These are phyloP conservation scores for Metarhizium sp. DNA, from an alignment of 2,329 filamentous ascomycete genomes.

Conservation along the genomic window DNA sequence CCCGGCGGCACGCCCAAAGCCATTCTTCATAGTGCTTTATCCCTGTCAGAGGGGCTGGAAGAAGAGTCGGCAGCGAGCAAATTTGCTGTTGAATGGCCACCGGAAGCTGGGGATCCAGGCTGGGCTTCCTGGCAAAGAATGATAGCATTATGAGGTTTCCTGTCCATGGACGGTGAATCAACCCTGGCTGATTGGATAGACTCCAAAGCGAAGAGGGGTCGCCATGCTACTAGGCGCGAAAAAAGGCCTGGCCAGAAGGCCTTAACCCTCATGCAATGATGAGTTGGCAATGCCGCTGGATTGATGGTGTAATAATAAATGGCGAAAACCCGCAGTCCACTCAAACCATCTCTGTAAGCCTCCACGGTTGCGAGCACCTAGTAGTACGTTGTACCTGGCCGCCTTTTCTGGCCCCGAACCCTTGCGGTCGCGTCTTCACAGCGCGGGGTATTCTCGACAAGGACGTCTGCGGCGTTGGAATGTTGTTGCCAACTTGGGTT, in stretches of 20 bases:
- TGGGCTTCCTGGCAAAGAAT: neutral
- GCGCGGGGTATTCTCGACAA: constrained; percentile 2
- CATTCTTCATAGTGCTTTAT: neutral
- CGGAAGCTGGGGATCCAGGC: constrained; percentile 3
- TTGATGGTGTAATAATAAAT: constrained; percentile 11
- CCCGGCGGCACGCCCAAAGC: neutral
- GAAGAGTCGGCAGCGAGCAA: constrained; percentile 6
- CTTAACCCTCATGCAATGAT: constrained; percentile 60
- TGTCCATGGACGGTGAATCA: constrained; percentile 13
- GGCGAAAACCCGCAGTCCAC: constrained; percentile 6
- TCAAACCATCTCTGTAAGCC: neutral
- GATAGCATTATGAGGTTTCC: constrained; percentile 4
- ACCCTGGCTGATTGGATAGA: constrained; percentile 14
- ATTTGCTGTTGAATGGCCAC: constrained; percentile 8
- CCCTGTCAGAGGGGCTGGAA: constrained; percentile 4
- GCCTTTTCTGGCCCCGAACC: constrained; percentile 7
- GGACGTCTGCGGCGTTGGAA: constrained; percentile 5
- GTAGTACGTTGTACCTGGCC: constrained; percentile 2
- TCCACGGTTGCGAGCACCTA: constrained; percentile 1
- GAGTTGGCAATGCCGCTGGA: constrained; percentile 57
- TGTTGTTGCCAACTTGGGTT: neutral
- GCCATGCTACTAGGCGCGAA: constrained; percentile 6
- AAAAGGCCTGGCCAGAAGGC: constrained; percentile 11
- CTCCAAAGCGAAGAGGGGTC: constrained; percentile 4
- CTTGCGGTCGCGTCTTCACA: constrained; percentile 2